Base-by-base conservation (phyloP, 176 grass and related monocot species). In the Raddia distichophylla region DNA sequence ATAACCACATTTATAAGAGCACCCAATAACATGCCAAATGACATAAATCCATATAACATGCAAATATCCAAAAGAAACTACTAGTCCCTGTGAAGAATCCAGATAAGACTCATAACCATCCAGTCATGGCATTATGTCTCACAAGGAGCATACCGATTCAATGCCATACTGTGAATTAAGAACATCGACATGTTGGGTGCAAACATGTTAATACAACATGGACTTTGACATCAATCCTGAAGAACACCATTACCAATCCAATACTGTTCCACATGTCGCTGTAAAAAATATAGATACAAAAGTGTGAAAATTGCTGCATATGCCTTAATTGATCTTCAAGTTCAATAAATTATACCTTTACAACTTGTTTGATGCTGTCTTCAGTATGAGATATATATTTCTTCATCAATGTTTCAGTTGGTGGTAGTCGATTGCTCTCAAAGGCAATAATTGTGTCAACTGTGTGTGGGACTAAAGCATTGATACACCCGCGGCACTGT, bases 401-500 rank as follows among this genome's bases (percentile, higher is more conserved):
- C 19, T 69, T 48, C 22, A 80, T 85, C 0, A 48, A 19, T 15
- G 70, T 78, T 53, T 55, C n/a, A 55, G 18, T 68, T 70, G 45
- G 53, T 37, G 82, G 82, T 19, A 71, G 15, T 50, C 76, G 70
- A 62, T 76, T 54, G 49, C 32, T 52, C 60, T 85, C 70, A 37
- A 40, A 45, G 63, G 11, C 34, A 54, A 85, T 58, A 51, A 89
- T 77, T 13, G 64, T 84, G n/a, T 85, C 64, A 76, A 76, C 87
- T 55, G 71, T 52, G 18, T 65, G 71, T 5, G 65, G 74, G 42
- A 89, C 70, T 69, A 85, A 33, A 22, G 34, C 54, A 7, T 65
- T 76, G n/a, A n/a, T n/a, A n/a, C n/a, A n/a, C n/a, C n/a, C n/a
- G n/a, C n/a, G n/a, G n/a, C n/a, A n/a, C n/a, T n/a, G n/a, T n/a